Base-by-base conservation (phyloP, 306 rosid species). In the Alnus glutinosa region DNA sequence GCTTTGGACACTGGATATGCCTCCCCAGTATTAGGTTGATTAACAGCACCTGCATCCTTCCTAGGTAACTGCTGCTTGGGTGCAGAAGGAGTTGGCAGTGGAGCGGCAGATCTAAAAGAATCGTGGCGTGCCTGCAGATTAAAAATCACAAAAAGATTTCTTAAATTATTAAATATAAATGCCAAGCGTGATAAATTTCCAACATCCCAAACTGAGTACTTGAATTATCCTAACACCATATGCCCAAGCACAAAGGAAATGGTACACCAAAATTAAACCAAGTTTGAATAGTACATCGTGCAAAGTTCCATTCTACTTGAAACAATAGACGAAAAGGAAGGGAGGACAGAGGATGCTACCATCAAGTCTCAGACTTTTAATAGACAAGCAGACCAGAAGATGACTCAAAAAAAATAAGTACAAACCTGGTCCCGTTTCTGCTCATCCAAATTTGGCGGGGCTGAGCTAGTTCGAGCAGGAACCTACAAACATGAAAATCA, bases 401-500 rank as follows among this genome's bases (percentile, higher is more conserved):
- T 46, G 16, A 46, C 7, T 44, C 15, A 7, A 71, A 68, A 39
- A 57, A 47, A 13, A 44, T 18, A 70, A 32, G 30, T 19, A 58
- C 75, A 79, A 70, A 93, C 99, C 91, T 93, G 98, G 57, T 88
- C 96, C 69, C 84, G 88, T 85, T 90, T 90, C 87, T 93, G 99
- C 85, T 96, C 98, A 74, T 91, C 97, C 85, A 96, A 80, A 90
- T 93, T 93, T 55, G 99, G 98, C 78, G 99, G 99, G 39, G 97
- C 98, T 77, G 99, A 96, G 89, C 89, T 92, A 28, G 99, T 96
- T 66, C 98, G 91, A 76, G 97, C 93, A 61, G 98, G 98, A 86
- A 96, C 81, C 99, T 96, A 87, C 77, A 85, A 77, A 82, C 66
- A 59, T 42, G 52, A 37, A 70, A 77, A 46, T 73, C 49, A 66